Evolutionary conservation across 2,329 filamentous ascomycete genomes (phyloP), one percentile per base, ranked within the genome.

Genomic region (Dichotomopilus funicola): DNA sequence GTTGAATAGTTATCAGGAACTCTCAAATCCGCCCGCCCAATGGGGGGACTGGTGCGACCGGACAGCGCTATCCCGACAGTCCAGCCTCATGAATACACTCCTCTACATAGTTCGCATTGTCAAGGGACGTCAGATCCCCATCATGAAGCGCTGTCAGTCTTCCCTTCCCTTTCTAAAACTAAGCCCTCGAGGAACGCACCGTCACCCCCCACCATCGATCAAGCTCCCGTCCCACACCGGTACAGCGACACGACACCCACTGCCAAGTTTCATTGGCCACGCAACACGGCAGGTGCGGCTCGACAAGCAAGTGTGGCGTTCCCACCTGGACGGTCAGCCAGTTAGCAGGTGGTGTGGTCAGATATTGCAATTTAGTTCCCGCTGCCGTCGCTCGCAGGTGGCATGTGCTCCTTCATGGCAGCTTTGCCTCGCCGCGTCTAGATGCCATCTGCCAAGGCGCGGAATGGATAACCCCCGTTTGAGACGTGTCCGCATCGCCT

Each of bases 281-380:
- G 49, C 53, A 38, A 38, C 55, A 53, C 51, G 53, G 55, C 46
- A 41, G 46, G 36, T 54, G 57, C 54, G 58, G 60, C 55, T 60
- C 60, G 57, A 56, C 37, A 47, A 52, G 47, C 60, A 56, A 50
- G 53, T 47, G 49, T 27, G 53, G 51, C 54, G 42, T 45, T 60
- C 58, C 62, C 61, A 61, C 53, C 59, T 41, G 46, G 50, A 42
- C 57, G 59, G 62, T 51, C 57, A 57, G 53, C 54, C 51, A 59
- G 57, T 62, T 56, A 64, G 53, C 55, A 56, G 60, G 53, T 60
- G 53, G 60, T 55, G 61, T 54, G 34, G 50, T 36, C 47, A 49
- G 53, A 60, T 57, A 62, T 61, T 60, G 57, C 61, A 63, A 63
- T 64, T 41, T 56, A 55, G 52, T 51, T 59, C 60, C 61, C 56